Evolutionary conservation across 2,329 filamentous ascomycete genomes (phyloP).

Genomic region (Coniochaeta ligniaria): DNA sequence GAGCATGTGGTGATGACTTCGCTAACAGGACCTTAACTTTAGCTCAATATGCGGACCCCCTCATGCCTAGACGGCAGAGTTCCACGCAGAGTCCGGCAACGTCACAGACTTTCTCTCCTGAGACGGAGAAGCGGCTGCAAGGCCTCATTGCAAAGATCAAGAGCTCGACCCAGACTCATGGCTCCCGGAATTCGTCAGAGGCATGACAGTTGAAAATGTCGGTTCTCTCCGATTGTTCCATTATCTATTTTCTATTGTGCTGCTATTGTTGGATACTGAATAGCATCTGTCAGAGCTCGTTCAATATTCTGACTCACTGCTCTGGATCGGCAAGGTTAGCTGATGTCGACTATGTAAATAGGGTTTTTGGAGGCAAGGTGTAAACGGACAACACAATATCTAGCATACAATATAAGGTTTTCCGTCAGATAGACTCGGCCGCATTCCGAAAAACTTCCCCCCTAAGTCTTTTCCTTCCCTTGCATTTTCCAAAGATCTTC

Average conservation of each 20-base stretch:
- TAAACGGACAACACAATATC: background rate
- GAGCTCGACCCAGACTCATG: background rate
- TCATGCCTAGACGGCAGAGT: background rate
- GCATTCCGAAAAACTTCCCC: background rate
- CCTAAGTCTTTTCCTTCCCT: background rate
- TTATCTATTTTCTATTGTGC: background rate
- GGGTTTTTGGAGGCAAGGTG: background rate
- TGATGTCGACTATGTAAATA: background rate
- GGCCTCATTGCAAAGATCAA: background rate
- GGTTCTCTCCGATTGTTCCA: background rate
- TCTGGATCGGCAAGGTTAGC: background rate
- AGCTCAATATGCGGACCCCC: constrained; percentile 4
- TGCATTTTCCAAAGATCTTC: background rate
- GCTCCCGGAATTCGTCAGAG: background rate
- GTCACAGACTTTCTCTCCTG: background rate
- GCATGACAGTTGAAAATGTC: background rate
- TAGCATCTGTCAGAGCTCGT: background rate
- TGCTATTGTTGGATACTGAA: background rate
- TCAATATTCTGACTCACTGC: background rate
- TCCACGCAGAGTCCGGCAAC: background rate
- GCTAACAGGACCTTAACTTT: background rate
- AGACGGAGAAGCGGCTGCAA: background rate
- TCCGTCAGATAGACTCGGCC: background rate
- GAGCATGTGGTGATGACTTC: background rate
- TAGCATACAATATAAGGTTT: background rate